A percentile compares a stretch with the other conserved stretches of the same genome.
phyloP scores from a whole-genome alignment of 768 basidiomycete species.

The Pleurotus ostreatus region DNA sequence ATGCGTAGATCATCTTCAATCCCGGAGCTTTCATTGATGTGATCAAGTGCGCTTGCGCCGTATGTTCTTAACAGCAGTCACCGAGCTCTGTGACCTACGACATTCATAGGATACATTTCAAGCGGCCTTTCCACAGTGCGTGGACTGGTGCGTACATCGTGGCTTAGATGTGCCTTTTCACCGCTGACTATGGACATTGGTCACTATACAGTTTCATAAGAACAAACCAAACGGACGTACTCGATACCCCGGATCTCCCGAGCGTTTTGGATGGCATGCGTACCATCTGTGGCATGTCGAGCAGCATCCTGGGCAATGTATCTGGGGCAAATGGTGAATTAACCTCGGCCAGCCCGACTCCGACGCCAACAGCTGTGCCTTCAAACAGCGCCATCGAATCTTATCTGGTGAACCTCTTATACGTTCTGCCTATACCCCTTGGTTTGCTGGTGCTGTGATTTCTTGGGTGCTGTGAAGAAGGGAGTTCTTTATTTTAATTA shows the following conservation, averaged over 20 bases:
- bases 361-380: constrained; percentile 18
- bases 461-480: neutral
- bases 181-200: neutral
- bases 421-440: neutral
- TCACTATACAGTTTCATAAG: constrained; percentile 40
- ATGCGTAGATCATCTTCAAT: constrained; percentile 55
- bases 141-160: constrained; percentile 49
- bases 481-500: neutral
- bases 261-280: constrained; percentile 45
- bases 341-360: constrained; percentile 22
- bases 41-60: constrained; percentile 59
- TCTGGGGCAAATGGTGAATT: constrained; percentile 38
- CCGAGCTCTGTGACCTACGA: constrained; percentile 16
- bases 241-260: constrained; percentile 44
- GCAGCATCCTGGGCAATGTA: constrained; percentile 50
- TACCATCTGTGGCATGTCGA: constrained; percentile 46
- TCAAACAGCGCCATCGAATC: constrained; percentile 7
- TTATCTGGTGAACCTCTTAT: neutral
- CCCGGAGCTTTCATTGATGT: constrained; percentile 59
- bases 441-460: neutral
- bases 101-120: constrained; percentile 29
- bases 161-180: neutral
- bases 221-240: constrained; percentile 52
- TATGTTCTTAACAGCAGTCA: constrained; percentile 24
- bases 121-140: constrained; percentile 56